These are phyloP conservation scores for Spiromastix sp. DNA, from an alignment of 2,329 filamentous ascomycete genomes.

Conservation along the genomic window DNA sequence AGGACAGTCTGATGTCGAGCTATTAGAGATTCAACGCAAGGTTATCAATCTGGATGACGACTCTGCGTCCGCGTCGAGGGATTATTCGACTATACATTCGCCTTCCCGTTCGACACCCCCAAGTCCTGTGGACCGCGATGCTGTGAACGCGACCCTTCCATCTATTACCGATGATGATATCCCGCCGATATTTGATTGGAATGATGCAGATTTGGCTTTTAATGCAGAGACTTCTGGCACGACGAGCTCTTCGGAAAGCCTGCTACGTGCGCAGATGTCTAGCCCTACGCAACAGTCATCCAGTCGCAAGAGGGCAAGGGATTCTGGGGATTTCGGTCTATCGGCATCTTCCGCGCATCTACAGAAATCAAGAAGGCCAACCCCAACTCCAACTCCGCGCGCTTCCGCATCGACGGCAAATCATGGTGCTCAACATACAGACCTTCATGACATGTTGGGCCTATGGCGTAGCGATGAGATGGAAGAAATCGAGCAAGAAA, in stretches of 20 bases:
- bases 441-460: slow-evolving; percentile 17
- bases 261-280: neutral
- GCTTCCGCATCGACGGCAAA: neutral
- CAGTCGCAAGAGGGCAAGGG: neutral
- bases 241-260: neutral
- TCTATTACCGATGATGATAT: neutral
- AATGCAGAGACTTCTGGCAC: neutral
- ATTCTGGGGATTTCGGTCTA: neutral
- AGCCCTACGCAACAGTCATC: neutral
- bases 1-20: slow-evolving; percentile 1
- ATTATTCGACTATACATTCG: neutral
- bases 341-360: neutral
- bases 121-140: neutral
- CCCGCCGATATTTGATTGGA: neutral
- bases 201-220: neutral
- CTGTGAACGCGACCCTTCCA: neutral
- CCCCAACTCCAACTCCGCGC: neutral
- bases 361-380: slow-evolving; percentile 4
- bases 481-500: slow-evolving; percentile 19
- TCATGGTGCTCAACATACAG: neutral
- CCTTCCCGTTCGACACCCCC: neutral
- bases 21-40: neutral
- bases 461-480: slow-evolving; percentile 17
- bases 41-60: neutral
- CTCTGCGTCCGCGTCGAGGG: neutral